Conservation (phyloP, 179 eudicot genomes). For the Gypsophila paniculata region DNA sequence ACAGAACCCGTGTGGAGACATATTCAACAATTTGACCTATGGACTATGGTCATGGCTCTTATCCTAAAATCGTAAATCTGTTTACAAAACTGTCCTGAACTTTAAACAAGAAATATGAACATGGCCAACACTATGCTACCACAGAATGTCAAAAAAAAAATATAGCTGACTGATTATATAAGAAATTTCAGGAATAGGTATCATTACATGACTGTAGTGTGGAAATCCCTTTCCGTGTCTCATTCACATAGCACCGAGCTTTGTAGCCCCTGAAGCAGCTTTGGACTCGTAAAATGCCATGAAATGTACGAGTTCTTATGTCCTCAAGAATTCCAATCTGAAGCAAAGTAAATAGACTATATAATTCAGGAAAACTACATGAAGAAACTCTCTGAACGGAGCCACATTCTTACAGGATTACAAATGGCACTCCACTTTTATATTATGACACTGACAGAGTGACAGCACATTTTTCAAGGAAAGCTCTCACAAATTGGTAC, state of each 20-base stretch:
- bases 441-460: neutral
- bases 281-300: conserved; percentile 92
- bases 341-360: neutral
- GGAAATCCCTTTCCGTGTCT: conserved; percentile 53
- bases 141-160: neutral
- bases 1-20: neutral
- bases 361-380: neutral
- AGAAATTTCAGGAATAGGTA: conserved; percentile 14
- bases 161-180: neutral
- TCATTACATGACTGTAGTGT: conserved; percentile 79
- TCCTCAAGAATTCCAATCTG: conserved; percentile 96
- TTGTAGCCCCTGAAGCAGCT: conserved; percentile 95
- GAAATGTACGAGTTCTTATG: conserved; percentile 91
- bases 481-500: neutral
- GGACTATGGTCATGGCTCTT: neutral
- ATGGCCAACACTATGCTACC: conserved; percentile 6
- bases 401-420: neutral
- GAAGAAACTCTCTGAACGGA: neutral
- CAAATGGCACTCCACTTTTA: neutral
- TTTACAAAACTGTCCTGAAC: neutral
- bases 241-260: conserved; percentile 66
- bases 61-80: neutral
- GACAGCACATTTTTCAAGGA: neutral
- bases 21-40: conserved; percentile 8
- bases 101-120: neutral